A percentile compares a stretch with the other conserved stretches of the same genome.
phyloP scores from a whole-genome alignment of 1,139 yeast species.

The Lodderomyces metapsilosis region DNA sequence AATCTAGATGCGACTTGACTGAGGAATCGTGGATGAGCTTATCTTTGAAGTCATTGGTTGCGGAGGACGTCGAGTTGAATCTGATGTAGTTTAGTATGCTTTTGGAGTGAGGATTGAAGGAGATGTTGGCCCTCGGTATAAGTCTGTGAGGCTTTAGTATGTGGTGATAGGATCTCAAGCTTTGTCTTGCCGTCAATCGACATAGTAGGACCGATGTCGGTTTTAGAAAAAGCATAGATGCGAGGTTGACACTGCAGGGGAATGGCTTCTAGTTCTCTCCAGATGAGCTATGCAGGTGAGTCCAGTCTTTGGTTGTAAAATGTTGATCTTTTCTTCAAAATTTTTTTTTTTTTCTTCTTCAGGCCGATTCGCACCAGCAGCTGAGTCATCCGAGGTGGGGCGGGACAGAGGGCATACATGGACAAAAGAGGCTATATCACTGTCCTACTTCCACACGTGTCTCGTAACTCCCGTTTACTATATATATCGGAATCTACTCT shows the following conservation, averaged over 20 bases:
- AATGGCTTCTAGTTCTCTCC: too few relatives aligned
- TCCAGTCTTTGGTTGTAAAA: constrained; percentile 2
- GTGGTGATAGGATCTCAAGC: background rate
- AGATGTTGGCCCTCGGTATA: background rate
- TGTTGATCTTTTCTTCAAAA: background rate
- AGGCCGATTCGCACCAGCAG: background rate
- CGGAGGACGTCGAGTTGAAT: background rate
- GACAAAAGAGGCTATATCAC: too few relatives aligned
- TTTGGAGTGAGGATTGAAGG: background rate
- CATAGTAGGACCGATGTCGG: background rate
- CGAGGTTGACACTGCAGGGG: background rate
- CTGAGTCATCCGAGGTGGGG: background rate
- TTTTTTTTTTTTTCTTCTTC: background rate
- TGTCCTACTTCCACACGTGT: too few relatives aligned
- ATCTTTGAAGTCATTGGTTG: background rate
- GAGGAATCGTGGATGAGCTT: constrained; percentile 11
- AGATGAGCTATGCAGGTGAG: too few relatives aligned
- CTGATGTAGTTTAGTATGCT: background rate
- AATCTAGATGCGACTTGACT: constrained; percentile 31
- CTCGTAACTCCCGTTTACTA: too few relatives aligned
- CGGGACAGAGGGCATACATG: too few relatives aligned
- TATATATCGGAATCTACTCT: too few relatives aligned
- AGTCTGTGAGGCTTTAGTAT: background rate
- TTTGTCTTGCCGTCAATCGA: background rate
- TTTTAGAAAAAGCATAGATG: background rate